These are phyloP conservation scores for Rhytidhysteron rufulum DNA, from an alignment of 2,329 filamentous ascomycete genomes.

Conservation along the genomic window DNA sequence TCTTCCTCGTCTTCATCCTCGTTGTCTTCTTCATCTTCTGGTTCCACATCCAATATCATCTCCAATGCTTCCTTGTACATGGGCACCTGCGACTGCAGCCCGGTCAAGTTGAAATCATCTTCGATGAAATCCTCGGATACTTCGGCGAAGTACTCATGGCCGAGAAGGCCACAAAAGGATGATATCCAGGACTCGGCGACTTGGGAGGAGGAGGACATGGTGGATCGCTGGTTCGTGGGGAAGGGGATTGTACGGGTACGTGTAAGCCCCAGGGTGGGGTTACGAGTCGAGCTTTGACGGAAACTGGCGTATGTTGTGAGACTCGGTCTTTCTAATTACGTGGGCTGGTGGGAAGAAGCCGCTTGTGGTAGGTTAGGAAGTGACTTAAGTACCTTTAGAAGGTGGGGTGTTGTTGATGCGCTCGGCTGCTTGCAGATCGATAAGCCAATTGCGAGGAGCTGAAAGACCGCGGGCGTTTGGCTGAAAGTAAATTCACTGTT, in stretches of 20 bases:
- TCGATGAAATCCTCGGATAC: slow-evolving; percentile 99
- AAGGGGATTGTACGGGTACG: neutral
- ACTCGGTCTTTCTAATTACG: no score
- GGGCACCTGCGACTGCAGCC: slow-evolving; percentile 87
- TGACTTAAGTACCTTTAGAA: neutral
- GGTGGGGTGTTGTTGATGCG: neutral
- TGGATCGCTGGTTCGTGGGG: slow-evolving; percentile 1
- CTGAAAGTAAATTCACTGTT: neutral
- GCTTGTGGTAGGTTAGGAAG: no score
- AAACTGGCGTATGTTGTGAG: no score
- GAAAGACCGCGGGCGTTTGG: no score
- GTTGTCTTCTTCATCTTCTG: slow-evolving; percentile 87
- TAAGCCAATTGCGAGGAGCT: neutral
- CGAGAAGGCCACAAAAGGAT: slow-evolving; percentile 90
- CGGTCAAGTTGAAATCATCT: slow-evolving; percentile 98
- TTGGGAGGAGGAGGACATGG: slow-evolving; percentile 56
- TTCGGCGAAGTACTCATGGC: slow-evolving; percentile 98
- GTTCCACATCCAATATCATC: slow-evolving; percentile 98
- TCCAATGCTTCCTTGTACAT: slow-evolving; percentile 99
- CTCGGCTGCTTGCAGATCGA: neutral
- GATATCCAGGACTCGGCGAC: slow-evolving; percentile 92
- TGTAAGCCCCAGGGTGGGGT: neutral
- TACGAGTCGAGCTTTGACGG: no score
- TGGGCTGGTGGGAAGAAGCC: no score
- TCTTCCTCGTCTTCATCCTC: slow-evolving; percentile 69